Percentiles rank a stretch among this genome's conserved stretches.
Evolutionary conservation across 2,329 filamentous ascomycete genomes (phyloP).

Genomic region (Cladophialophora carrionii): DNA sequence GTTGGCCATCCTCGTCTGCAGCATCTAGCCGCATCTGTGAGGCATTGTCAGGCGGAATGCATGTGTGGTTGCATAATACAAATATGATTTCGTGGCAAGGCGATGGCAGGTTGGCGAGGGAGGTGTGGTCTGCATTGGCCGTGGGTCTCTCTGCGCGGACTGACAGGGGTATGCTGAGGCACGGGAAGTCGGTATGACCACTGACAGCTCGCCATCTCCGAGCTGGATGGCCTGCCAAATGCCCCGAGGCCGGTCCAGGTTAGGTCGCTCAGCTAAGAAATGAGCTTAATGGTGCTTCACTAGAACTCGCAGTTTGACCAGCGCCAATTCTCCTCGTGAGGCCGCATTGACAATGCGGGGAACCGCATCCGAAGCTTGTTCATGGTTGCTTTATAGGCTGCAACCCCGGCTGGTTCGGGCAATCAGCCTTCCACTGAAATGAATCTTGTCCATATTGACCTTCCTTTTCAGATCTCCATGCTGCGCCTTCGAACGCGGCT

Average conservation of each 20-base stretch:
- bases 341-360: slow-evolving; percentile 17
- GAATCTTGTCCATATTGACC: slow-evolving; percentile 1
- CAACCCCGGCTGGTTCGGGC: slow-evolving; percentile 11
- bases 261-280: not conserved
- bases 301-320: not conserved
- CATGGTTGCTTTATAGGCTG: not conserved
- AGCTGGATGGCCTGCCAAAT: not conserved
- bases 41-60: slow-evolving; percentile 17
- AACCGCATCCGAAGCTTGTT: not conserved
- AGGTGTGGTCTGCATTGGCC: slow-evolving; percentile 8
- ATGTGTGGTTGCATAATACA: slow-evolving; percentile 8
- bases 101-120: slow-evolving; percentile 1
- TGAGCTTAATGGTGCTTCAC: slow-evolving; percentile 18
- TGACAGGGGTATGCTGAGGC: slow-evolving; percentile 19
- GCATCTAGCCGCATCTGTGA: slow-evolving; percentile 22
- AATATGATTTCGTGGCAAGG: slow-evolving; percentile 1
- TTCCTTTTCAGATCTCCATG: not conserved
- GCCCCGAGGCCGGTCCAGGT: not conserved
- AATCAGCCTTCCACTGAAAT: slow-evolving; percentile 14
- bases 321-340: not conserved
- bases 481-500: not conserved
- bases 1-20: not conserved
- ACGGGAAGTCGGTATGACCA: slow-evolving; percentile 10
- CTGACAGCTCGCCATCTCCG: not conserved
- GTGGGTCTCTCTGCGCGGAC: slow-evolving; percentile 4